Percentiles rank a stretch among this genome's conserved stretches.
Evolutionary conservation across 163 green algal species (phyloP).

Genomic region (Scenedesmus sp.): DNA sequence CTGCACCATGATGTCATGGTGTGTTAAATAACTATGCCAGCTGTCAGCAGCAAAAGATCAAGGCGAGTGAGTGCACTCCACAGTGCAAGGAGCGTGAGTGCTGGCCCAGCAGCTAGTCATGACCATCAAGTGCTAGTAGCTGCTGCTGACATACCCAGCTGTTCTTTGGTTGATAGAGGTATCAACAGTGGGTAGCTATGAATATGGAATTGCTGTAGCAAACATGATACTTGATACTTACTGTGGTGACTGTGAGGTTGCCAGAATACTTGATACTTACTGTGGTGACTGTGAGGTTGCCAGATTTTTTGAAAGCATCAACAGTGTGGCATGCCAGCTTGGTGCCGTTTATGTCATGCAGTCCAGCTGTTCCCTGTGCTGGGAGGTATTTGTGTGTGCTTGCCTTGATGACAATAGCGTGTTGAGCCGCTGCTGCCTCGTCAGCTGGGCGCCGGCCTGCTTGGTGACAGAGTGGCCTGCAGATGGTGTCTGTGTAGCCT

Average conservation of each 20-base stretch:
- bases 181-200: neutral
- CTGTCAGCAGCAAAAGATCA: neutral
- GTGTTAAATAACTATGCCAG: neutral
- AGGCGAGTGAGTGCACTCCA: neutral
- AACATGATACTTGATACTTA: neutral
- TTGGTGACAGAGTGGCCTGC: neutral
- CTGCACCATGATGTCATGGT: neutral
- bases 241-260: no score
- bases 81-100: neutral
- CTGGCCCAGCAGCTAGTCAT: neutral
- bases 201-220: neutral
- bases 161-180: no score
- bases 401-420: neutral
- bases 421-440: neutral
- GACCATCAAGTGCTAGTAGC: neutral
- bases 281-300: neutral
- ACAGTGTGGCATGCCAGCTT: neutral
- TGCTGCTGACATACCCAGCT: neutral
- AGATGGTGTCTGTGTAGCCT: neutral
- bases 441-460: neutral
- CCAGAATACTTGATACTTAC: neutral
- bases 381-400: neutral
- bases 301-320: neutral
- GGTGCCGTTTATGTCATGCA: neutral
- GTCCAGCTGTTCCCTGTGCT: neutral